phyloP scores from a whole-genome alignment of 352 stramenopile genomes.

The Pythium coloratum region DNA sequence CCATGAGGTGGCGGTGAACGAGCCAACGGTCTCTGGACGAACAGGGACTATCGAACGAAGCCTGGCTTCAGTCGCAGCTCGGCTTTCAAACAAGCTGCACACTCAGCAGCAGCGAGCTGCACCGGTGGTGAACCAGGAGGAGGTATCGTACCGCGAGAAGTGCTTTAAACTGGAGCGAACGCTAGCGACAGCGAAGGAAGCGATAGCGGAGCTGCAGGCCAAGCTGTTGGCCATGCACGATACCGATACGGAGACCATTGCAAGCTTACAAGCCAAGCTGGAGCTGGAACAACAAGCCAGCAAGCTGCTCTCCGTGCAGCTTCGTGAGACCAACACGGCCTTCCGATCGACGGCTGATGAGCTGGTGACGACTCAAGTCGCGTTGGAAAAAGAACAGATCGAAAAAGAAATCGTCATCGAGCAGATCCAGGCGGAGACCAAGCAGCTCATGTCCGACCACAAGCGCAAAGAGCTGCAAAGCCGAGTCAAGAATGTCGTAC shows the following conservation, averaged over 20 bases:
- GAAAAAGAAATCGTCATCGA: slow-evolving; percentile 43
- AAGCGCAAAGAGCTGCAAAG: slow-evolving; percentile 51
- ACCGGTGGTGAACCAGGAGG: slow-evolving; percentile 25
- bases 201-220: slow-evolving; percentile 34
- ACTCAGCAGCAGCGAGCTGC: slow-evolving; percentile 2
- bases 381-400: slow-evolving; percentile 46
- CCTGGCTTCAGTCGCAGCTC: slow-evolving; percentile 14
- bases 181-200: slow-evolving; percentile 42
- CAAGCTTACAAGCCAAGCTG: slow-evolving; percentile 48
- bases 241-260: slow-evolving; percentile 34
- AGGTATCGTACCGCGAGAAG: slow-evolving; percentile 47
- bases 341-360: slow-evolving; percentile 47
- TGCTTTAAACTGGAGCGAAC: slow-evolving; percentile 59
- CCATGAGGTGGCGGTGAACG: not conserved
- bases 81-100: slow-evolving; percentile 13
- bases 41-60: not conserved
- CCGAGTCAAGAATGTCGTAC: slow-evolving; percentile 54
- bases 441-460: slow-evolving; percentile 53
- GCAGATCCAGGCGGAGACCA: slow-evolving; percentile 46
- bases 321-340: slow-evolving; percentile 45
- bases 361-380: slow-evolving; percentile 49
- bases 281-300: slow-evolving; percentile 52
- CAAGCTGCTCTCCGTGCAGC: slow-evolving; percentile 45
- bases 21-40: not conserved
- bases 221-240: slow-evolving; percentile 33